These are phyloP conservation scores for Blakeslea trispora DNA, from an alignment of 371 early-diverging fungal species.

Conservation along the genomic window DNA sequence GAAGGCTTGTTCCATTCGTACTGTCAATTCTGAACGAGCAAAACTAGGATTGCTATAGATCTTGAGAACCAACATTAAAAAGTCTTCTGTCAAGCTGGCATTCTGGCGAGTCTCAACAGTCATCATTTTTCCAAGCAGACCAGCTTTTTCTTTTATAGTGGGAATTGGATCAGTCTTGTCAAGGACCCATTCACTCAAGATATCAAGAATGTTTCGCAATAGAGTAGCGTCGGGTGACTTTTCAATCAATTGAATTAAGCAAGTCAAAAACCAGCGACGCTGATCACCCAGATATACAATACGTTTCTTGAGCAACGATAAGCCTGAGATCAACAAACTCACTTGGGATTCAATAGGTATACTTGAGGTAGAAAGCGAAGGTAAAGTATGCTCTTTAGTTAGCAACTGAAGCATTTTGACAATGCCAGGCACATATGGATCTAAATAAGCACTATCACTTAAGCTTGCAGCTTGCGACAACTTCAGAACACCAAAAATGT, in stretches of 20 bases:
- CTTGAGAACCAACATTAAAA: constrained; percentile 81
- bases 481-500: constrained; percentile 70
- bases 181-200: constrained; percentile 90
- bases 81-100: constrained; percentile 72
- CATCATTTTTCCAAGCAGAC: constrained; percentile 90
- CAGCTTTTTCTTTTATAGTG: constrained; percentile 94
- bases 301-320: constrained; percentile 76
- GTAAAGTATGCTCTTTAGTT: constrained; percentile 74
- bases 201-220: constrained; percentile 72
- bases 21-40: constrained; percentile 88
- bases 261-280: constrained; percentile 82
- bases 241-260: constrained; percentile 83
- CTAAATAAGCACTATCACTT: constrained; percentile 67
- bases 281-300: constrained; percentile 86
- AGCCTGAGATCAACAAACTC: constrained; percentile 65
- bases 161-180: constrained; percentile 84
- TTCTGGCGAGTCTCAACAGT: constrained; percentile 72
- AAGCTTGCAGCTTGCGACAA: constrained; percentile 75
- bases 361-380: constrained; percentile 24
- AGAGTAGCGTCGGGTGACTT: constrained; percentile 75
- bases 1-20: constrained; percentile 92
- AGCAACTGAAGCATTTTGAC: constrained; percentile 83
- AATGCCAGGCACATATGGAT: constrained; percentile 74
- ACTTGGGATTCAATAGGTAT: constrained; percentile 56
- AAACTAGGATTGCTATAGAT: constrained; percentile 84